Conservation (phyloP, 176 grass and related monocot genomes). For the Oryza meyeriana region DNA sequence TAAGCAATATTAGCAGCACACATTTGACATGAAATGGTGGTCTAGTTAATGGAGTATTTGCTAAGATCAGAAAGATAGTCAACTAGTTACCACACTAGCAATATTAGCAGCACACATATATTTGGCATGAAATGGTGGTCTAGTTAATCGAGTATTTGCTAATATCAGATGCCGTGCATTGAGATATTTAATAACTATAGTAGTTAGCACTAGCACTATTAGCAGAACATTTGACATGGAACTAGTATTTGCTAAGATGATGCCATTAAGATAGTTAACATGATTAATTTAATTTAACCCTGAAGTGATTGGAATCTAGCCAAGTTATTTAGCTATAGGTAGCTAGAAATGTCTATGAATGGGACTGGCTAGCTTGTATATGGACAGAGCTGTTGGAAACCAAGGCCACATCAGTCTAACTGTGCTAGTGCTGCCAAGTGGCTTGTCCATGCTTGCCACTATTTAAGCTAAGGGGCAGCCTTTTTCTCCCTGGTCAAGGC, state of each 20-base stretch:
- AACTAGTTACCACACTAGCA: background rate
- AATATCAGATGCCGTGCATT: background rate
- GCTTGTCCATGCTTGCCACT: constrained; percentile 64
- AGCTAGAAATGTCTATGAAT: background rate
- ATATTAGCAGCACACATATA: background rate
- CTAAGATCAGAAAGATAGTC: background rate
- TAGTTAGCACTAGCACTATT: background rate
- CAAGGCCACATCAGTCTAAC: background rate
- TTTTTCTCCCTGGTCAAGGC: constrained; percentile 47
- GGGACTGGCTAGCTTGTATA: background rate
- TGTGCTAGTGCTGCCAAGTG: constrained; percentile 43
- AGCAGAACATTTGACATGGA: background rate
- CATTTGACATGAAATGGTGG: background rate
- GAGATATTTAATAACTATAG: background rate
- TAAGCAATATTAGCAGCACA: background rate
- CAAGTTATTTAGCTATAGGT: background rate
- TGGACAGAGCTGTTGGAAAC: background rate
- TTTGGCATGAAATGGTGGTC: background rate
- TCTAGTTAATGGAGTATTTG: background rate
- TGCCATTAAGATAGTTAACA: background rate
- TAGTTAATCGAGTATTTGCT: background rate
- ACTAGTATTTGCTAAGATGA: background rate
- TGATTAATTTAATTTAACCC: background rate
- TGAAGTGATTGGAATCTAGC: background rate
- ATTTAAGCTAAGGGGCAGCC: background rate